Conservation (phyloP, 495 filamentous ascomycete genomes). For the Xylaria grammica region DNA sequence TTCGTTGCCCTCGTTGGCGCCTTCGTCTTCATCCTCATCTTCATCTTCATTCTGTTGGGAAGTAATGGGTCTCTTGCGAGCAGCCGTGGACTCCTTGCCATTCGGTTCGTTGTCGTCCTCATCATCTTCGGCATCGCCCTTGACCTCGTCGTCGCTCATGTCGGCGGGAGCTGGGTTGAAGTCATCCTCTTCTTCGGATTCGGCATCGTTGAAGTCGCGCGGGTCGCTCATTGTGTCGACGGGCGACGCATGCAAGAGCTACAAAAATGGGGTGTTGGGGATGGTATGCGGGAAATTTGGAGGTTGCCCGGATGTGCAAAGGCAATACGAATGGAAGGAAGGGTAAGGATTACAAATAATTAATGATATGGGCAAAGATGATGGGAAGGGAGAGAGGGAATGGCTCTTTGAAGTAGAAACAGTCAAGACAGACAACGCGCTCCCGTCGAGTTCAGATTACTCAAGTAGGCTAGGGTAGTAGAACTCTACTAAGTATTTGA, state of each 20-base stretch:
- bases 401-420: conserved; percentile 1
- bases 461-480: neutral
- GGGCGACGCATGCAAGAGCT: conserved; percentile 1
- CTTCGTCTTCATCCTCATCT: conserved; percentile 44
- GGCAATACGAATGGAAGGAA: neutral
- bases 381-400: conserved; percentile 1
- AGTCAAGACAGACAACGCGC: no score
- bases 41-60: conserved; percentile 43
- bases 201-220: conserved; percentile 44
- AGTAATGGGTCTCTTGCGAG: conserved; percentile 19
- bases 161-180: conserved; percentile 77
- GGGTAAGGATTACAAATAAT: conserved; percentile 10
- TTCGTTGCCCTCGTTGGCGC: conserved; percentile 58
- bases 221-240: conserved; percentile 50
- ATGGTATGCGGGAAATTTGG: neutral
- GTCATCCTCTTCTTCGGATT: conserved; percentile 80
- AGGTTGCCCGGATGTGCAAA: neutral
- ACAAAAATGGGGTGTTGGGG: neutral
- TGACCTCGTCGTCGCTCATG: conserved; percentile 70
- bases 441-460: neutral
- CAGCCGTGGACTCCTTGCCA: conserved; percentile 27
- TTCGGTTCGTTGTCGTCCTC: conserved; percentile 29
- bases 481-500: no score
- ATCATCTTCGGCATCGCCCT: conserved; percentile 48
- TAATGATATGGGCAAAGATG: conserved; percentile 4